phyloP scores from a whole-genome alignment of 1,284 basidiomycete species.

The Erythrobasidium hasegawianum region DNA sequence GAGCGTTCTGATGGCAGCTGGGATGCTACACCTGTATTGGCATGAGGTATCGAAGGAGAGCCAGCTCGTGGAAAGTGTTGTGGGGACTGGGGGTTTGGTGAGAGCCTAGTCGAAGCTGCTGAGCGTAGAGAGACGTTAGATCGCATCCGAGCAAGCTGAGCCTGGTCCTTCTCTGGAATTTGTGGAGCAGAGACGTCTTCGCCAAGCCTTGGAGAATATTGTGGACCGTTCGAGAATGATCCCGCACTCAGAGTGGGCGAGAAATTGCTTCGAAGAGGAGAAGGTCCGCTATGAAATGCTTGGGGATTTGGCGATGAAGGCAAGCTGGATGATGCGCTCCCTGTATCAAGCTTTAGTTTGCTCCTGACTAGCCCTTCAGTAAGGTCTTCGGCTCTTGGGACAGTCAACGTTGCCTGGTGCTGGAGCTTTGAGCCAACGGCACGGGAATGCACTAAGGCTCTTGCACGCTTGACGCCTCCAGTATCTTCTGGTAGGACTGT shows the following conservation, averaged over 20 bases:
- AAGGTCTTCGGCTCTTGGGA: slow-evolving; percentile 17
- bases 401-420: slow-evolving; percentile 24
- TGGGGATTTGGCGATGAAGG: slow-evolving; percentile 30
- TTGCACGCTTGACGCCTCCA: slow-evolving; percentile 26
- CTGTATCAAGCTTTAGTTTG: slow-evolving; percentile 33
- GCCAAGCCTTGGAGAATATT: background rate
- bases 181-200: slow-evolving; percentile 1
- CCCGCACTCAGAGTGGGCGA: background rate
- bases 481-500: slow-evolving; percentile 30
- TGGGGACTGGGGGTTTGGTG: background rate
- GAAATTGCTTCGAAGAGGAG: slow-evolving; percentile 21
- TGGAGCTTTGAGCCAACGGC: slow-evolving; percentile 24
- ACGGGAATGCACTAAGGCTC: slow-evolving; percentile 29
- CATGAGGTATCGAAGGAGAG: background rate
- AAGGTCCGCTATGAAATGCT: slow-evolving; percentile 8
- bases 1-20: background rate
- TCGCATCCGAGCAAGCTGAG: slow-evolving; percentile 5
- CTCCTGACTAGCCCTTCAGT: slow-evolving; percentile 19
- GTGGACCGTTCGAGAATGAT: background rate
- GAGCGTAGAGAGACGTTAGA: slow-evolving; percentile 11
- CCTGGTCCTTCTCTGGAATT: slow-evolving; percentile 19
- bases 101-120: background rate
- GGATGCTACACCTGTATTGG: background rate
- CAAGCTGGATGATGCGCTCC: slow-evolving; percentile 18
- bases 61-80: background rate